Evolutionary conservation across 73 alveolate species (phyloP).

Genomic region (Paramecium pentaurelia): DNA sequence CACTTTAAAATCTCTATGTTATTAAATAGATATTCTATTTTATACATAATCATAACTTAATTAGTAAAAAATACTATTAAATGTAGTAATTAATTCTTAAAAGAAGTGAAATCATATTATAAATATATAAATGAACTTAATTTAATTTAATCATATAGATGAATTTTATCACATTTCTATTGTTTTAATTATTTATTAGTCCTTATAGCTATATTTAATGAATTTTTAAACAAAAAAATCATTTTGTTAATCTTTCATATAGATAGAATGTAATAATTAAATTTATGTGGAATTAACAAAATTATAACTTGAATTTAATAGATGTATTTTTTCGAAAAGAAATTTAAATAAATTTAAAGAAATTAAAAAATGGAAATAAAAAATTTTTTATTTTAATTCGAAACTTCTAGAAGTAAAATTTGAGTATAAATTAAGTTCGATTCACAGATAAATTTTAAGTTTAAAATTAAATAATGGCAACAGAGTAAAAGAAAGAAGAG

Average conservation of each 20-base stretch:
- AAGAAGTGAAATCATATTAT: too few relatives aligned
- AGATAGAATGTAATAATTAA: background rate
- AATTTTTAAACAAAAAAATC: background rate
- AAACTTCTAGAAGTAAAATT: background rate
- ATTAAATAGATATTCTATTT: too few relatives aligned
- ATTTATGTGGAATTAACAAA: background rate
- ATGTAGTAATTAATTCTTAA: too few relatives aligned
- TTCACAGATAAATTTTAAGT: background rate
- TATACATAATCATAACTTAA: too few relatives aligned
- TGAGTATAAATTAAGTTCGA: background rate
- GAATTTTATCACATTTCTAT: background rate
- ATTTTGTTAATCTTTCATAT: background rate
- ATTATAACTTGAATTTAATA: background rate
- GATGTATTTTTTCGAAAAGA: background rate
- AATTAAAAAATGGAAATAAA: background rate
- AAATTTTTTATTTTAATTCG: background rate
- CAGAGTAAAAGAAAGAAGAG: slow-evolving; percentile 11
- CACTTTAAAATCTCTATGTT: background rate
- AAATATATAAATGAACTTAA: too few relatives aligned
- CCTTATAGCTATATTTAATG: too few relatives aligned
- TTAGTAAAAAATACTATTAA: background rate
- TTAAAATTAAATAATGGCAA: background rate
- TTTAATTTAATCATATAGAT: too few relatives aligned
- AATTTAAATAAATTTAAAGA: background rate
- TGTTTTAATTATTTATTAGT: too few relatives aligned